Base-by-base conservation (phyloP, 2,329 filamentous ascomycete genomes). In the Cladophialophora psammophila region DNA sequence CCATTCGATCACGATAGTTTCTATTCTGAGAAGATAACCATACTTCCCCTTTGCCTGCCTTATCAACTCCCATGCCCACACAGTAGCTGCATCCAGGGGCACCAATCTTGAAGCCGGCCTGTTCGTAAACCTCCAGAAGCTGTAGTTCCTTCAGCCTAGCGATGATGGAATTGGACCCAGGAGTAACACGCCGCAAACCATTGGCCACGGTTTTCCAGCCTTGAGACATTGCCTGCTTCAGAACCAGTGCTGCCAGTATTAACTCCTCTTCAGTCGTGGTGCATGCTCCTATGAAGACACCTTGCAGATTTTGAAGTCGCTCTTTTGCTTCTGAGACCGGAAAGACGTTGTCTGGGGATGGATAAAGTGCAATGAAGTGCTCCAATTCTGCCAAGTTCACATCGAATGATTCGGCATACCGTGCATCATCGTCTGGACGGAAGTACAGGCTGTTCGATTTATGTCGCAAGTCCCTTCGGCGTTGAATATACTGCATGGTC, bases 271-370 rank as follows among this genome's bases (percentile, higher is more conserved):
- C 79, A 0, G 81, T 75, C 0, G 81, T 83, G 1, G 81, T 83
- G 69, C 81, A 83, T 1, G 81, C 81, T 2, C 81, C 81, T 20
- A 83, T 82, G 69, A 83, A 83, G 62, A 76, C 78, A 2, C 81
- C 81, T 57, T 83, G 79, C 9, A 63, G 26, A 10, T 63, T 32
- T 38, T 63, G 50, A n/a, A 63, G 60, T 36, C 56, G 48, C 8
- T 56, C 52, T n/a, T 56, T 35, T 2, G 60, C 60, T 56, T 79
- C 77, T 0, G 67, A 68, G 0, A 83, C 77, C 0, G 80, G 76
- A 0, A 82, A 78, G 0, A 83, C 81, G 52, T 83, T 75, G 64
- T 83, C 81, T 8, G 80, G 80, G 3, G 74, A 77, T 0, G 81
- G 81, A 63, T 82, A 80, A 3, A 71, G 70, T 4, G 81, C 80